These are phyloP conservation scores for Handroanthus guayacan DNA, from an alignment of 257 asterid species.

Conservation along the genomic window DNA sequence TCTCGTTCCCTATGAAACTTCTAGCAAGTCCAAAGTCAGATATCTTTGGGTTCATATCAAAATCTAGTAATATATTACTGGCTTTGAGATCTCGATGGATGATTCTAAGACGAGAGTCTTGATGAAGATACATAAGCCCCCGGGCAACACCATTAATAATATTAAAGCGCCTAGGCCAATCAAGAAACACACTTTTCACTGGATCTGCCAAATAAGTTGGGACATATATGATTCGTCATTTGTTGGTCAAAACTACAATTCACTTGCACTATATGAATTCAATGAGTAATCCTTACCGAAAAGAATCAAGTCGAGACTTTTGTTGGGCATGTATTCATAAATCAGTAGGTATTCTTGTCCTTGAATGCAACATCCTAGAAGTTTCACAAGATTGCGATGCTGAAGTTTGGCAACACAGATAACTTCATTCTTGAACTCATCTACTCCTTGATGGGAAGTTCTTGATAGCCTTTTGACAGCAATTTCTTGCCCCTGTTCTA, in stretches of 20 bases:
- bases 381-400: constrained; percentile 36
- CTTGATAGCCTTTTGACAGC: constrained; percentile 35
- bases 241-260: too few species aligned
- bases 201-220: constrained; percentile 21
- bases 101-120: constrained; percentile 34
- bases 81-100: constrained; percentile 35
- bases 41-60: constrained; percentile 29
- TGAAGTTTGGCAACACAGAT: constrained; percentile 30
- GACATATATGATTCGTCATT: neutral
- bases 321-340: constrained; percentile 30
- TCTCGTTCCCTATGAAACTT: constrained; percentile 27
- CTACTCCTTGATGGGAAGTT: constrained; percentile 30
- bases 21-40: constrained; percentile 34
- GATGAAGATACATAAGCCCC: constrained; percentile 34
- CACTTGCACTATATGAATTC: neutral
- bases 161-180: constrained; percentile 29
- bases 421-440: constrained; percentile 34
- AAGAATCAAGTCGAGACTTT: constrained; percentile 34
- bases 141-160: constrained; percentile 35
- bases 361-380: constrained; percentile 35
- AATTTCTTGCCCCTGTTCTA: constrained; percentile 29
- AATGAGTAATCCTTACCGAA: constrained; percentile 14
- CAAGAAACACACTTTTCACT: neutral
- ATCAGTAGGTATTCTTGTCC: constrained; percentile 33
- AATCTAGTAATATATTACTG: constrained; percentile 16